Conservation (phyloP, 228 moss, liverwort and hornwort genomes). For the Sphagnum magellanicum region DNA sequence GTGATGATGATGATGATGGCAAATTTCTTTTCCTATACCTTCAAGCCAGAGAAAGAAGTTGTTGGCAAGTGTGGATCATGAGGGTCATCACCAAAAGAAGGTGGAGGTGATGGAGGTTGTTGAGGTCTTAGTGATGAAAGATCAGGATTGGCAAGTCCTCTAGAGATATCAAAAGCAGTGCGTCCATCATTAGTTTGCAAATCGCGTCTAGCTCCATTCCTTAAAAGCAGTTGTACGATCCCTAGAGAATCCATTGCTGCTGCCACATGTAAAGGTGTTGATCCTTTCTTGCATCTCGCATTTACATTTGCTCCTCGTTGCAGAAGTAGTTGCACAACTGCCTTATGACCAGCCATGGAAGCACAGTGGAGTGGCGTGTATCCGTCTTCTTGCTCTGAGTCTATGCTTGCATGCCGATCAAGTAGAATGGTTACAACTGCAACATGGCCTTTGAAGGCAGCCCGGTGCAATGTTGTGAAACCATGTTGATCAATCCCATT, state of each 20-base stretch:
- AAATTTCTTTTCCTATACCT: no score
- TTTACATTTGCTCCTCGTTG: slow-evolving; percentile 47
- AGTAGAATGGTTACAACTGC: slow-evolving; percentile 43
- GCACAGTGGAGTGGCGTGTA: slow-evolving; percentile 84
- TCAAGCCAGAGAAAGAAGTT: no score
- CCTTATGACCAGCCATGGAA: slow-evolving; percentile 69
- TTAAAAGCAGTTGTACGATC: slow-evolving; percentile 44
- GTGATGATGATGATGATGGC: no score
- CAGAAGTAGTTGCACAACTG: slow-evolving; percentile 56
- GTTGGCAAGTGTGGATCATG: no score
- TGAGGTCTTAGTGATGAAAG: slow-evolving; percentile 17
- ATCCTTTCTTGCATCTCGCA: slow-evolving; percentile 44
- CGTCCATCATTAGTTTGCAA: slow-evolving; percentile 32
- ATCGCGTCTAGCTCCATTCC: slow-evolving; percentile 35
- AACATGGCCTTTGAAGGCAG: slow-evolving; percentile 79
- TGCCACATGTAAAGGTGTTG: slow-evolving; percentile 71
- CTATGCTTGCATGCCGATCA: slow-evolving; percentile 45
- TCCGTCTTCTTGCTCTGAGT: slow-evolving; percentile 54
- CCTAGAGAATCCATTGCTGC: slow-evolving; percentile 41
- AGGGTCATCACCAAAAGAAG: no score
- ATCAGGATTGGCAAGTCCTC: slow-evolving; percentile 16
- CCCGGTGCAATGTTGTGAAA: slow-evolving; percentile 77
- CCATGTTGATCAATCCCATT: slow-evolving; percentile 70
- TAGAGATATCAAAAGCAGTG: slow-evolving; percentile 31
- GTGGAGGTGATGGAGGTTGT: background rate